Evolutionary conservation across 768 basidiomycete species (phyloP).

Genomic region (Leccinum boreale): DNA sequence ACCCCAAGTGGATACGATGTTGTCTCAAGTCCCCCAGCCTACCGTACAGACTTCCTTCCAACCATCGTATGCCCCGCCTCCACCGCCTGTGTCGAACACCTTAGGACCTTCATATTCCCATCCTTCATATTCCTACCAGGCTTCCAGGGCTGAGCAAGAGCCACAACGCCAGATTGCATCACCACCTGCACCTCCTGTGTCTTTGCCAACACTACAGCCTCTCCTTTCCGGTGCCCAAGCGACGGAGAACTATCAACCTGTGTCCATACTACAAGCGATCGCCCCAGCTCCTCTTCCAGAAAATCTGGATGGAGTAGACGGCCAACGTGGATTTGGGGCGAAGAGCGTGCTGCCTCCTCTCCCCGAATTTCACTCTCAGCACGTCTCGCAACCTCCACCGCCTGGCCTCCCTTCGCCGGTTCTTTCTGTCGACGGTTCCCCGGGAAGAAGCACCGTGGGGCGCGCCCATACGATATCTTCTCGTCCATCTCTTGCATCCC

Average conservation of each 20-base stretch:
- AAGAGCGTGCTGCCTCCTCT: conserved; percentile 2
- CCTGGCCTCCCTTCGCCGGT: conserved; percentile 18
- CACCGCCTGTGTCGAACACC: conserved; percentile 16
- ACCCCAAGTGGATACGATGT: conserved; percentile 13
- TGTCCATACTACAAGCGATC: conserved; percentile 17
- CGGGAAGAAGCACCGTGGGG: conserved; percentile 16
- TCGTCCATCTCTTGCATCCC: conserved; percentile 15
- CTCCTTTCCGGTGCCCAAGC: conserved; percentile 8
- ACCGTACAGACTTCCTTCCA: conserved; percentile 28
- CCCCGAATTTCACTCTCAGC: conserved; percentile 15
- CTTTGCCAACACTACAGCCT: conserved; percentile 11
- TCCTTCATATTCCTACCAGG: conserved; percentile 9
- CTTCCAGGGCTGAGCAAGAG: conserved; percentile 11
- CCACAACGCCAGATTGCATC: conserved; percentile 12
- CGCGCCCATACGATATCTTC: conserved; percentile 31
- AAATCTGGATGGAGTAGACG: conserved; percentile 2
- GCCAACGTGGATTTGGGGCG: conserved; percentile 13
- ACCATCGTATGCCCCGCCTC: conserved; percentile 26
- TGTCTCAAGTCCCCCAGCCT: conserved; percentile 28
- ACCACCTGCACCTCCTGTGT: conserved; percentile 4
- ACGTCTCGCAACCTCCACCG: conserved; percentile 17
- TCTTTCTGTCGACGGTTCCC: conserved; percentile 12
- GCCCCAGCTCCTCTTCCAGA: conserved; percentile 6
- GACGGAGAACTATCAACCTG: conserved; percentile 18
- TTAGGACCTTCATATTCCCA: conserved; percentile 16